Evolutionary conservation across 495 filamentous ascomycete species (phyloP).

Genomic region (Pyronema omphalodes): DNA sequence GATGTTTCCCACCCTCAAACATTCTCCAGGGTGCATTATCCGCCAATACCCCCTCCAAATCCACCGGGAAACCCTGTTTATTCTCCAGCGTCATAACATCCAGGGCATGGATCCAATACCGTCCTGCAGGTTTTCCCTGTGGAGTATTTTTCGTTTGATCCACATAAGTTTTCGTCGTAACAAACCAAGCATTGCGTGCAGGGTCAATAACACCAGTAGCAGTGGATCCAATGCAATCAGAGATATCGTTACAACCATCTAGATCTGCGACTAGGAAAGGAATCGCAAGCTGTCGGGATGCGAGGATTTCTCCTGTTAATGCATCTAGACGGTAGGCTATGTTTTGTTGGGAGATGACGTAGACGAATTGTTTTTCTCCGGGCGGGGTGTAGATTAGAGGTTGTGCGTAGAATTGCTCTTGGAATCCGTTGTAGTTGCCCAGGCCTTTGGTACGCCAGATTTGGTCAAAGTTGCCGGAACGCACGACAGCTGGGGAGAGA

Average conservation of each 20-base stretch:
- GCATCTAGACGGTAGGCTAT: slow-evolving; percentile 31
- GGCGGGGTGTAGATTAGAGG: slow-evolving; percentile 19
- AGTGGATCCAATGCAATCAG: slow-evolving; percentile 29
- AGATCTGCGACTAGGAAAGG: slow-evolving; percentile 30
- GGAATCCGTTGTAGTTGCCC: slow-evolving; percentile 22
- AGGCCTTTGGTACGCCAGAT: slow-evolving; percentile 19
- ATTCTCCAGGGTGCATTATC: slow-evolving; percentile 29
- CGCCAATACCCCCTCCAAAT: slow-evolving; percentile 26
- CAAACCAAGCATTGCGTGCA: slow-evolving; percentile 28
- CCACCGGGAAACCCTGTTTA: slow-evolving; percentile 26
- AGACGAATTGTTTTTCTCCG: slow-evolving; percentile 27
- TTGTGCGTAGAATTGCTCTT: slow-evolving; percentile 24
- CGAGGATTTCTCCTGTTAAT: slow-evolving; percentile 29
- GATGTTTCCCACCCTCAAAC: slow-evolving; percentile 29
- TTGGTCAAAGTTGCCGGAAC: slow-evolving; percentile 17
- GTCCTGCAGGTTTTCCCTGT: slow-evolving; percentile 22
- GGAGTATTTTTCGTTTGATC: slow-evolving; percentile 18
- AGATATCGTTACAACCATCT: slow-evolving; percentile 32
- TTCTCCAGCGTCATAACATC: slow-evolving; percentile 26
- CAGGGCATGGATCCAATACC: slow-evolving; percentile 29
- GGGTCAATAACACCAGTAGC: slow-evolving; percentile 35
- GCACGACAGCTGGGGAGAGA: slow-evolving; percentile 18
- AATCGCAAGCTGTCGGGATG: slow-evolving; percentile 26
- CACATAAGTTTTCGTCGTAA: slow-evolving; percentile 30
- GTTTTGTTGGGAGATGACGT: slow-evolving; percentile 31